Evolutionary conservation across 2,329 filamentous ascomycete genomes (phyloP).

Genomic region (Kalmusia sp.): DNA sequence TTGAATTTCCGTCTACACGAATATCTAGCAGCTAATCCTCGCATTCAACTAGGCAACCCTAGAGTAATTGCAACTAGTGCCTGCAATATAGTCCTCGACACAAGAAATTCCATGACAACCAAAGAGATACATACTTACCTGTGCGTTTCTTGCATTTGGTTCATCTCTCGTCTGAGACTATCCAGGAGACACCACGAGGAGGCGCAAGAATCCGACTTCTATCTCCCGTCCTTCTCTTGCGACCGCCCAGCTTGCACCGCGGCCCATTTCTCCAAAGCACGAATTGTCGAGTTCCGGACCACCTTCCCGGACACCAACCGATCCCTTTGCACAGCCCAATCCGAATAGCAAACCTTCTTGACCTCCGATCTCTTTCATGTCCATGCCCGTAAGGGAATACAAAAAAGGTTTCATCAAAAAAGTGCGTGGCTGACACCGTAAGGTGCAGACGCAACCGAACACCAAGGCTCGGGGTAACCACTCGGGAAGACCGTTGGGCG

Average conservation of each 20-base stretch:
- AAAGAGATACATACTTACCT: too few relatives aligned
- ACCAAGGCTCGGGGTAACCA: too few relatives aligned
- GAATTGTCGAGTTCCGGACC: slow-evolving; percentile 11
- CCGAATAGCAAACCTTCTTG: background rate
- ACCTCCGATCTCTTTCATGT: slow-evolving; percentile 2
- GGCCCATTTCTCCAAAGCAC: slow-evolving; percentile 14
- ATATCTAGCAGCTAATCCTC: too few relatives aligned
- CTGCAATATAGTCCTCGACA: too few relatives aligned
- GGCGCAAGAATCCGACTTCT: slow-evolving; percentile 47
- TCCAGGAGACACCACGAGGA: slow-evolving; percentile 46
- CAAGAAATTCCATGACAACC: too few relatives aligned
- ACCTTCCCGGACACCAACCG: slow-evolving; percentile 4
- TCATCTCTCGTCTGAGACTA: slow-evolving; percentile 36
- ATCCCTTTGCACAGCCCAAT: background rate
- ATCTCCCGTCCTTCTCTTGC: slow-evolving; percentile 42
- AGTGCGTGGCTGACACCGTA: too few relatives aligned
- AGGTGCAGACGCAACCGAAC: too few relatives aligned
- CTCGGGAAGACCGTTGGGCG: too few relatives aligned
- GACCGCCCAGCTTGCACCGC: slow-evolving; percentile 25
- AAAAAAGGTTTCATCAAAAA: too few relatives aligned
- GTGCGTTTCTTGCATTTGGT: slow-evolving; percentile 45
- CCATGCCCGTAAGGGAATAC: slow-evolving; percentile 1
- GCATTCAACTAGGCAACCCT: too few relatives aligned
- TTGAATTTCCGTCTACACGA: too few relatives aligned
- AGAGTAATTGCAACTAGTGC: too few relatives aligned